phyloP scores from a whole-genome alignment of 176 grass and related monocot genomes.

The Triticum urartu region DNA sequence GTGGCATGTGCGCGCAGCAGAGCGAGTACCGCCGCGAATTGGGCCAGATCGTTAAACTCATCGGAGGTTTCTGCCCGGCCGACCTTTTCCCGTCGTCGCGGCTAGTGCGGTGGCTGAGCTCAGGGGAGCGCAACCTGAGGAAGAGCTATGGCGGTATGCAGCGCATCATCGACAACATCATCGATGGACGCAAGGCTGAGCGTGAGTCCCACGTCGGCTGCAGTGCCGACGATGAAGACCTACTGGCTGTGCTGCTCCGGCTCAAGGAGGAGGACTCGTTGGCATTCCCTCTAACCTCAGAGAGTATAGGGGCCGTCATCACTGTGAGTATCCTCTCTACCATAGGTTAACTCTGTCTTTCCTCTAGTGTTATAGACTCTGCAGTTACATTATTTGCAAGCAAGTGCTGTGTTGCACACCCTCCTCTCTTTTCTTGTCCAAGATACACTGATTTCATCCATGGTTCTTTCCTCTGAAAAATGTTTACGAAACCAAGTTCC shows the following conservation, averaged over 20 bases:
- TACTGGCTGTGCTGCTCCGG: constrained; percentile 5
- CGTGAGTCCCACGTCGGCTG: neutral
- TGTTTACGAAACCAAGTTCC: no score
- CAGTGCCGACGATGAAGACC: neutral
- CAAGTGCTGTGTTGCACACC: no score
- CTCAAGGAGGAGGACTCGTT: neutral
- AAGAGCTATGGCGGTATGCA: neutral
- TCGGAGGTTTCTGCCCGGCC: neutral
- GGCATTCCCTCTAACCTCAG: constrained; percentile 8
- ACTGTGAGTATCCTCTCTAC: neutral
- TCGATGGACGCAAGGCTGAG: neutral
- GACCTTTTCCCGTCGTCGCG: constrained; percentile 34
- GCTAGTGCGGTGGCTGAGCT: constrained; percentile 8
- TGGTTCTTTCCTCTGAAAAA: no score
- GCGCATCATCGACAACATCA: neutral
- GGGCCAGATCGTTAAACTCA: neutral
- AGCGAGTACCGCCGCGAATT: neutral
- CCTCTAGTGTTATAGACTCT: no score
- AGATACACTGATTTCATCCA: no score
- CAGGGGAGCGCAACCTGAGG: neutral
- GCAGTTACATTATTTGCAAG: no score
- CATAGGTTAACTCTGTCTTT: no score
- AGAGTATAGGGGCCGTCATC: constrained; percentile 20
- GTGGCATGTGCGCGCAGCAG: neutral
- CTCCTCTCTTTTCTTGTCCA: no score